A percentile compares a stretch with the other conserved stretches of the same genome.
phyloP scores from a whole-genome alignment of 495 filamentous ascomycete species.

The Penicillium lividum region DNA sequence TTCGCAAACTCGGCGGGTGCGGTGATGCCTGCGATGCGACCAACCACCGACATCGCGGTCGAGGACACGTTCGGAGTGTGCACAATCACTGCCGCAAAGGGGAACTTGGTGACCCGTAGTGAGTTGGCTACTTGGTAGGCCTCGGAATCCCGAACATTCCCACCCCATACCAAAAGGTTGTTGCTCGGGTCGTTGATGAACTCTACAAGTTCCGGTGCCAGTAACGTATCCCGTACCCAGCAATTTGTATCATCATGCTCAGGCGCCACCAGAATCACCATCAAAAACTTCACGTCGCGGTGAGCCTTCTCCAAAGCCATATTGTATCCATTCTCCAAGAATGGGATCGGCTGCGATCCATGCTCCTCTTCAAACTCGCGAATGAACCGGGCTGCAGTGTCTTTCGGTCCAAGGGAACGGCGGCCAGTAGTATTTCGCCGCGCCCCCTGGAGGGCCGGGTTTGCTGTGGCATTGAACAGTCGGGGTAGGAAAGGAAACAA shows the following conservation, averaged over 20 bases:
- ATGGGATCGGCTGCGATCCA: constrained; percentile 65
- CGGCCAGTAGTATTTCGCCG: constrained; percentile 67
- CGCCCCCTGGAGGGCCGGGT: constrained; percentile 51
- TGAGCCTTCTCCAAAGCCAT: constrained; percentile 87
- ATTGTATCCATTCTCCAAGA: constrained; percentile 84
- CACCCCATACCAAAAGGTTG: constrained; percentile 85
- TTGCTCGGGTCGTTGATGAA: constrained; percentile 72
- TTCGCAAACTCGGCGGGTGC: constrained; percentile 65
- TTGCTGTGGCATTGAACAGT: constrained; percentile 53
- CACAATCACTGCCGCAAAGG: constrained; percentile 79
- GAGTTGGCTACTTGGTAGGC: constrained; percentile 86
- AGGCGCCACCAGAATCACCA: constrained; percentile 81
- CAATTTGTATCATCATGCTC: constrained; percentile 89
- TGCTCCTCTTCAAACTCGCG: constrained; percentile 95
- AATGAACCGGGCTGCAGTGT: constrained; percentile 84
- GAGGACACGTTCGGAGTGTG: constrained; percentile 80
- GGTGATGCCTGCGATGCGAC: constrained; percentile 69
- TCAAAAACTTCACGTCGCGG: constrained; percentile 82
- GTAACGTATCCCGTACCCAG: constrained; percentile 82
- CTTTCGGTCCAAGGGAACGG: constrained; percentile 73
- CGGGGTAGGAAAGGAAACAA: constrained; percentile 85
- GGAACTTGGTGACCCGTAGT: constrained; percentile 84
- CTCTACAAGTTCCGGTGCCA: constrained; percentile 67
- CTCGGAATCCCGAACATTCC: constrained; percentile 87
- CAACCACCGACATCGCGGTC: constrained; percentile 82